These are phyloP conservation scores for Mortierella sp. DNA, from an alignment of 371 early-diverging fungal species.

Conservation along the genomic window DNA sequence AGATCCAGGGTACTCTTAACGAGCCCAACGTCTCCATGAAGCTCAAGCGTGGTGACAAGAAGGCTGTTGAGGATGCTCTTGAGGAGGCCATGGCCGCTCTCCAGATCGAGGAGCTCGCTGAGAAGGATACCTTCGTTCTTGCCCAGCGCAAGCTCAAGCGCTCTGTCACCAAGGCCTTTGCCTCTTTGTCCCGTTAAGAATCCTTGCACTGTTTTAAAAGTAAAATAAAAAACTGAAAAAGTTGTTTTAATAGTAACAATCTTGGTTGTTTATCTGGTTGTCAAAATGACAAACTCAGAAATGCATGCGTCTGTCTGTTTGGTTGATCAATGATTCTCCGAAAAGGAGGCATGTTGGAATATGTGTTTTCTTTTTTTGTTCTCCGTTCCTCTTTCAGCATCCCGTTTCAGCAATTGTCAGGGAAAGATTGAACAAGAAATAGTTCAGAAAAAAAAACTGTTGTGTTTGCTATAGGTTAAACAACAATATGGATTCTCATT, in stretches of 20 bases:
- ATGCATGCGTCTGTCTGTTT: too few relatives aligned
- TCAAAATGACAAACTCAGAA: too few relatives aligned
- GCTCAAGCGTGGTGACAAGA: conserved; percentile 86
- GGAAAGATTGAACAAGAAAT: too few relatives aligned
- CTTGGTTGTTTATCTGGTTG: too few relatives aligned
- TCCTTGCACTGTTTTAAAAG: background rate
- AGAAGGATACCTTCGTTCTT: conserved; percentile 70
- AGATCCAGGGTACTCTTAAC: conserved; percentile 84
- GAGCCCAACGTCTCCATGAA: conserved; percentile 86
- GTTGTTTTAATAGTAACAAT: conserved; percentile 5
- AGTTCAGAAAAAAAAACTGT: background rate
- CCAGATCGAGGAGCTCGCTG: conserved; percentile 77
- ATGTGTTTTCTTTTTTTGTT: background rate
- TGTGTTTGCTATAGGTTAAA: background rate
- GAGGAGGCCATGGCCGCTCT: conserved; percentile 77
- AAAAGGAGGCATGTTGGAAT: background rate
- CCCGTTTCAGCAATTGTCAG: too few relatives aligned
- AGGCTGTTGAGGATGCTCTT: conserved; percentile 88
- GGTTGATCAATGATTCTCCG: too few relatives aligned
- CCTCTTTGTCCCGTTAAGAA: conserved; percentile 8
- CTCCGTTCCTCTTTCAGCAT: too few relatives aligned
- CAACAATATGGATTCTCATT: background rate
- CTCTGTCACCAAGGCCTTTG: conserved; percentile 14
- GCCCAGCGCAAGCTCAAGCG: conserved; percentile 18
- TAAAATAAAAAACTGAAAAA: conserved; percentile 4